These are phyloP conservation scores for Trichothecium roseum DNA, from an alignment of 2,329 filamentous ascomycete genomes.

Conservation along the genomic window DNA sequence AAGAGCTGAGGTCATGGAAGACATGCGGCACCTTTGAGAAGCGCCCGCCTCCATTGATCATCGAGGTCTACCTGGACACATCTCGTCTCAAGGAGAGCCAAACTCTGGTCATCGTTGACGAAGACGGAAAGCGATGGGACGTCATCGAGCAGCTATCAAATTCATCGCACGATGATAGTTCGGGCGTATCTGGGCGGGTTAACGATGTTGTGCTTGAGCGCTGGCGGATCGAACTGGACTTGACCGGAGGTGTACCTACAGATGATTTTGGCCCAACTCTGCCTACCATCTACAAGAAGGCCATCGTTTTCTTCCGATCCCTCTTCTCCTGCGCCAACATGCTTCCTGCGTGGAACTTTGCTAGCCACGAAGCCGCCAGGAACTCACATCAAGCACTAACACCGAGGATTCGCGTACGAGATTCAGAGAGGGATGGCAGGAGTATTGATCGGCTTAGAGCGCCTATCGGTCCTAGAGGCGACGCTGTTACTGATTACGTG, in stretches of 20 bases:
- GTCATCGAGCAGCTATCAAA: conserved; percentile 69
- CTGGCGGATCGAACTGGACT: conserved; percentile 76
- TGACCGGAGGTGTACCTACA: conserved; percentile 32
- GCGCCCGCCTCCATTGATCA: conserved; percentile 71
- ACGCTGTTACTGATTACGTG: conserved; percentile 57
- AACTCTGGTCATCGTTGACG: conserved; percentile 78
- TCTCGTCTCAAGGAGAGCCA: conserved; percentile 73
- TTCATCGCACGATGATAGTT: conserved; percentile 37
- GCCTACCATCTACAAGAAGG: conserved; percentile 93
- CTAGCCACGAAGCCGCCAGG: conserved; percentile 61
- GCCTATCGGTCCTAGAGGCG: conserved; percentile 24
- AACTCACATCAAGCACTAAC: conserved; percentile 56
- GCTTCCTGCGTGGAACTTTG: conserved; percentile 78
- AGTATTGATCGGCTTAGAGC: conserved; percentile 54
- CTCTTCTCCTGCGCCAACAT: conserved; percentile 75
- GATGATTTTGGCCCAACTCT: conserved; percentile 54
- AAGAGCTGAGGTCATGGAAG: conserved; percentile 76
- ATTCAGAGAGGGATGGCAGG: conserved; percentile 43
- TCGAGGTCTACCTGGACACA: conserved; percentile 83
- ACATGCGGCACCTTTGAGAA: conserved; percentile 66
- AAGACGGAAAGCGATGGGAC: conserved; percentile 86
- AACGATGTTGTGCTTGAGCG: conserved; percentile 80
- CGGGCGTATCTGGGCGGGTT: conserved; percentile 31
- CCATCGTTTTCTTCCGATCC: conserved; percentile 86
- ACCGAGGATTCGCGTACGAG: conserved; percentile 70